Conservation (phyloP, 306 rosid genomes). For the Vicia sativa region DNA sequence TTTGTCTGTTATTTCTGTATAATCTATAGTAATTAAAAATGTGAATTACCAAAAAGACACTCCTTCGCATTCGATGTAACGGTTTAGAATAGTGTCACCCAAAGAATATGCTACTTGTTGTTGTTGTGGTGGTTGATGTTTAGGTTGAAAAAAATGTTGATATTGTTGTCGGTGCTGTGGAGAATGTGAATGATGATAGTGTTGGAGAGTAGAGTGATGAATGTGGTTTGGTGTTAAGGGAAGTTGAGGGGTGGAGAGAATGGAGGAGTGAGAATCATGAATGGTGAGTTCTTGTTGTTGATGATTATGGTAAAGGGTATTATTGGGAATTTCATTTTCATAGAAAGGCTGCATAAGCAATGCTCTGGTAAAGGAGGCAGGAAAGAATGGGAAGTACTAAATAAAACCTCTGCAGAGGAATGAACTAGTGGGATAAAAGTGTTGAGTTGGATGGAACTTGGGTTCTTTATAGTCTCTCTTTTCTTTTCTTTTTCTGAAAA, state of each 20-base stretch:
- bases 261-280: not conserved
- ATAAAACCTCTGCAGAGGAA: no score
- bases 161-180: not conserved
- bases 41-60: slow-evolving; percentile 6
- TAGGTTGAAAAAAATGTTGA: slow-evolving; percentile 14
- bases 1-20: no score
- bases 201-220: slow-evolving; percentile 16
- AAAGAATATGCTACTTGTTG: slow-evolving; percentile 1
- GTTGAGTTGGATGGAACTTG: no score
- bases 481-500: no score
- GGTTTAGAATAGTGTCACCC: not conserved
- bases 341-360: not conserved
- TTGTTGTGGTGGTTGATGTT: not conserved
- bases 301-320: not conserved
- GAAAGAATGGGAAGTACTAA: no score
- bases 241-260: not conserved
- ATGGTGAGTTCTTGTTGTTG: not conserved
- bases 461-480: no score
- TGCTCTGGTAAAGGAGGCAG: no score
- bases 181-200: slow-evolving; percentile 1
- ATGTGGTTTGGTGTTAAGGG: not conserved
- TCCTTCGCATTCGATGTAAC: not conserved
- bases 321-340: not conserved
- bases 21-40: not conserved
- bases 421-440: no score